These are phyloP conservation scores for Xylaria sp. DNA, from an alignment of 2,329 filamentous ascomycete genomes.

Conservation along the genomic window DNA sequence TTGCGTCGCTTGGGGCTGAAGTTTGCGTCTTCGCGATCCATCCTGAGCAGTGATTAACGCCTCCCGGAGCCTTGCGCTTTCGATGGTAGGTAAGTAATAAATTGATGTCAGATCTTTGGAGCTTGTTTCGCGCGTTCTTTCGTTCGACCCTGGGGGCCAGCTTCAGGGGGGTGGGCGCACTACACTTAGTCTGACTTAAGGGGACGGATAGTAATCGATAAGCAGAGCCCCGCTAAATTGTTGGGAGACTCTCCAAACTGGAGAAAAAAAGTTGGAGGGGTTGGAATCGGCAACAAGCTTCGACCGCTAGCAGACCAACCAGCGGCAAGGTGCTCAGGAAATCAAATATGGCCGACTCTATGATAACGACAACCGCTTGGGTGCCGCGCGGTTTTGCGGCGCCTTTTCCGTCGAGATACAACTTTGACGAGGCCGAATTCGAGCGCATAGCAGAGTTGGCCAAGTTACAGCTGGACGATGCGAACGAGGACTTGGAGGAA, in stretches of 20 bases:
- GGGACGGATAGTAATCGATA: constrained; percentile 40
- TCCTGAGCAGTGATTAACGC: constrained; percentile 24
- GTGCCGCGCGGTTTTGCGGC: constrained; percentile 81
- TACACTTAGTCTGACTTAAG: neutral
- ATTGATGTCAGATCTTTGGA: constrained; percentile 1
- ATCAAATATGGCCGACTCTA: constrained; percentile 62
- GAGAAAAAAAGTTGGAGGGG: constrained; percentile 47
- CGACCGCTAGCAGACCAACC: constrained; percentile 6
- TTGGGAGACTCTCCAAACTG: constrained; percentile 35
- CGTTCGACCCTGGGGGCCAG: neutral
- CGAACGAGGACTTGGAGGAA: constrained; percentile 83
- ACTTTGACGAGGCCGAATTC: constrained; percentile 79
- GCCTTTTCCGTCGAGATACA: constrained; percentile 78
- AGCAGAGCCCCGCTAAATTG: constrained; percentile 43
- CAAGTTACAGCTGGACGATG: constrained; percentile 87
- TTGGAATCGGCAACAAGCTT: constrained; percentile 13
- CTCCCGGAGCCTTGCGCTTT: neutral
- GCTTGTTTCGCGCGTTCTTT: neutral
- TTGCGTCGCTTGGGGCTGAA: constrained; percentile 72
- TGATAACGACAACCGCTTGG: constrained; percentile 82
- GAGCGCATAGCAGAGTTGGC: constrained; percentile 79
- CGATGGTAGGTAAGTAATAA: too few species aligned
- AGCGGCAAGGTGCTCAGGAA: neutral
- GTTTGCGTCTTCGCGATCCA: constrained; percentile 48
- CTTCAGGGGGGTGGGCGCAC: neutral